Base-by-base conservation (phyloP, 73 alveolate species). In the Symbiodinium pilosum region DNA sequence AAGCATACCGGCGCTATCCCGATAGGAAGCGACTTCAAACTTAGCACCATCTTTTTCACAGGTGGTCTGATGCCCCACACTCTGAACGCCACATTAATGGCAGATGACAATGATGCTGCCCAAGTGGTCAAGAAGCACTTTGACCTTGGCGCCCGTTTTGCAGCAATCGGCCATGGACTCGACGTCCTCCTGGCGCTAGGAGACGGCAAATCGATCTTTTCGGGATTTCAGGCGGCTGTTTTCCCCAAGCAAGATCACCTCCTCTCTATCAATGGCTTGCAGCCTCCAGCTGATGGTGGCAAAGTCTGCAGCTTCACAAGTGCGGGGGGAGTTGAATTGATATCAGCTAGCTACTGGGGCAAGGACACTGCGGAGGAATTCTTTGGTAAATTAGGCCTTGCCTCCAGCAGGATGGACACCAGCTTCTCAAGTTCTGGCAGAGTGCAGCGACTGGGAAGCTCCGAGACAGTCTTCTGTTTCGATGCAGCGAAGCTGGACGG, bases 61-160 rank as follows among this genome's bases (percentile, higher is more conserved):
- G 96, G 96, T 42, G 96, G 96, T 39, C 47, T 91, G 88, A 91
- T 91, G 96, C 96, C 96, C 20, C 96, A 91, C 77, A 91, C 96
- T 12, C 28, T 91, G 77, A 91, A 91, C 40, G 96, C 96, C 43
- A 91, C 96, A 43, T 28, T 91, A 26, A 41, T 91, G 96, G 51
- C 88, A 1, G 96, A 91, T 52, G 71, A 42, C 38, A 12, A 44
- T 68, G 96, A 91, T 5, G 96, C 96, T 30, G 85, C 85, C 0
- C 44, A 73, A 36, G 44, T 73, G 26, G 44, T 73, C 43, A 36
- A 36, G 85, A 83, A 83, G 41, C 43, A 11, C 32, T 9, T 91
- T 64, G 96, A 91, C 77, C 87, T 91, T 6, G 87, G 87, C 20
- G 43, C 96, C 11, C 51, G 77, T 38, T 41, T 91, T 28, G 96